Conservation (phyloP, 148 eudicot species). For the Camellia sinensis region DNA sequence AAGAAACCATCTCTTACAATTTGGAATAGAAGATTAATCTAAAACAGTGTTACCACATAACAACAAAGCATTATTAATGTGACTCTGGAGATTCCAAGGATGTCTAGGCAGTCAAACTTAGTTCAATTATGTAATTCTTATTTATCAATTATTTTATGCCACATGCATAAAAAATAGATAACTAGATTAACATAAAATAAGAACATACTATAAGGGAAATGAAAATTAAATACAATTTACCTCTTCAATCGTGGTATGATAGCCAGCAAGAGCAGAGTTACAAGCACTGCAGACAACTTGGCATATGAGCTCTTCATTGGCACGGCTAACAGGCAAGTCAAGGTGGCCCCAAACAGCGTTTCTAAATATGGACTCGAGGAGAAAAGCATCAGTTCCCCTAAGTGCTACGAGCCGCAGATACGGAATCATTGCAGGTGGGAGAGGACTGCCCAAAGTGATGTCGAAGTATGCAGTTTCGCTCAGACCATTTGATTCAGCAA, state of each 20-base stretch:
- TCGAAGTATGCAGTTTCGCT: slow-evolving; percentile 83
- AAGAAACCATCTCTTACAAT: too few relatives aligned
- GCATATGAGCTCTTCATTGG: slow-evolving; percentile 84
- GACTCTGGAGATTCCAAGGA: too few relatives aligned
- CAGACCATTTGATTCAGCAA: slow-evolving; percentile 78
- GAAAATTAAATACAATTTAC: slow-evolving; percentile 29
- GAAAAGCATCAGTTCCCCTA: slow-evolving; percentile 81
- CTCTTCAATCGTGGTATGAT: slow-evolving; percentile 75
- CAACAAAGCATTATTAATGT: too few relatives aligned
- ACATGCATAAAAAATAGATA: too few relatives aligned
- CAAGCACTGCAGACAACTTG: slow-evolving; percentile 70
- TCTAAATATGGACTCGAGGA: slow-evolving; percentile 80
- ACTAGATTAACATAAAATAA: neutral
- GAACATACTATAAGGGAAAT: neutral
- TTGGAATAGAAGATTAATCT: too few relatives aligned
- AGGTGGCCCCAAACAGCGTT: slow-evolving; percentile 74
- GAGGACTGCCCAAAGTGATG: slow-evolving; percentile 61
- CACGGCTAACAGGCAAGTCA: slow-evolving; percentile 73
- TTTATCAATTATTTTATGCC: too few relatives aligned
- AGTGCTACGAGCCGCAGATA: slow-evolving; percentile 83
- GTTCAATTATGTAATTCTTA: neutral
- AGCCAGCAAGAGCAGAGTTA: slow-evolving; percentile 71
- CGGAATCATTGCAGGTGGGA: slow-evolving; percentile 69
- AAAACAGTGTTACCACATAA: too few relatives aligned
- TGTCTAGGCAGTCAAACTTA: neutral